These are phyloP conservation scores for Gleditsia sinensis DNA, from an alignment of 306 rosid species.

Conservation along the genomic window DNA sequence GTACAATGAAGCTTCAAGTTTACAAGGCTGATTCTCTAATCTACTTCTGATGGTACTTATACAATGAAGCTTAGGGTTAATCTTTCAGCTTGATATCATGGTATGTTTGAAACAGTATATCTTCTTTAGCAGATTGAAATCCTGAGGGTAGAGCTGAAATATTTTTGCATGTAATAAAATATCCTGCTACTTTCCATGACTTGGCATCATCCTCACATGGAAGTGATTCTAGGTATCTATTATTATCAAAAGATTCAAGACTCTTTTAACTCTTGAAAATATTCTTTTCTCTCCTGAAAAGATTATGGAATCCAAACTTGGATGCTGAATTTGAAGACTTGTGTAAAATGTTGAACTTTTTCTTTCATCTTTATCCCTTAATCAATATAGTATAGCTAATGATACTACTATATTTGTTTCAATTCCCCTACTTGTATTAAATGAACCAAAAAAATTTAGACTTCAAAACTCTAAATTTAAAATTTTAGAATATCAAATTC, in stretches of 20 bases:
- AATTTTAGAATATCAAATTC: too few species aligned
- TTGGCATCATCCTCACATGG: background rate
- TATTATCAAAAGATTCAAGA: background rate
- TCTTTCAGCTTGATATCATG: constrained; percentile 17
- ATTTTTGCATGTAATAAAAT: constrained; percentile 33
- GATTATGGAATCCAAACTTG: background rate
- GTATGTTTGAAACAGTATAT: constrained; percentile 18
- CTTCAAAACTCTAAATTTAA: too few species aligned
- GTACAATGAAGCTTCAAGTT: constrained; percentile 63
- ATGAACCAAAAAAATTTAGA: too few species aligned
- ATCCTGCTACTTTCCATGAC: background rate
- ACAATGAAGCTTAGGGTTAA: background rate
- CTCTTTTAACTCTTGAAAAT: background rate
- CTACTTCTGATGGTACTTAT: constrained; percentile 31
- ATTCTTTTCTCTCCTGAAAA: background rate
- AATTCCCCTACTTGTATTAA: too few species aligned
- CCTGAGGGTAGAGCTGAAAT: background rate
- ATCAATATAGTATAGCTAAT: constrained; percentile 3
- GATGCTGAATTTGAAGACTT: background rate
- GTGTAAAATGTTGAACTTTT: background rate
- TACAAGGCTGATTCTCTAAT: constrained; percentile 29
- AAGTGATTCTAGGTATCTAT: background rate
- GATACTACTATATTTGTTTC: too few species aligned
- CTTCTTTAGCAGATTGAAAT: background rate
- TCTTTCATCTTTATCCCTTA: background rate